Percentiles rank a stretch among this genome's conserved stretches.
phyloP scores from a whole-genome alignment of 2,329 filamentous ascomycete species.

The Pestalotiopsis sp. region DNA sequence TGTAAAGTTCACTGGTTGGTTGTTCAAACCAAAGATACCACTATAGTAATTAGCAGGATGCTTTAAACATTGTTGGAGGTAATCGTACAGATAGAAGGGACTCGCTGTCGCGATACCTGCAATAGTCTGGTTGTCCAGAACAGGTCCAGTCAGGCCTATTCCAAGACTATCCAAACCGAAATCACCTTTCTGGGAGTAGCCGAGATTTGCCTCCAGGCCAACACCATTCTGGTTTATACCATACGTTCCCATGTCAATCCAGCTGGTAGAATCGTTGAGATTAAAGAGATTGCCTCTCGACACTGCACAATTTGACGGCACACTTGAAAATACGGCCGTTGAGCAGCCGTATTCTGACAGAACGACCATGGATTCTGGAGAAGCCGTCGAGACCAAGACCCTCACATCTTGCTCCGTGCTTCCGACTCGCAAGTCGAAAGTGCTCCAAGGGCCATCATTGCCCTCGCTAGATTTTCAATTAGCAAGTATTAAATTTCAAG shows the following conservation, averaged over 20 bases:
- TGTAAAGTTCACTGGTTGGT: conserved; percentile 40
- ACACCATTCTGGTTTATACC: conserved; percentile 39
- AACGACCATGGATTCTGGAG: conserved; percentile 37
- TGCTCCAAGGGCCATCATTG: conserved; percentile 45
- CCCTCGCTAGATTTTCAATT: conserved; percentile 34
- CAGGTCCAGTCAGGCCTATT: conserved; percentile 35
- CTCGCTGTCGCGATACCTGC: conserved; percentile 34
- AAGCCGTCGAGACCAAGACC: conserved; percentile 42
- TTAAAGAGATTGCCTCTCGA: conserved; percentile 39
- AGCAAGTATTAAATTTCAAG: conserved; percentile 16
- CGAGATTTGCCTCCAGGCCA: conserved; percentile 41
- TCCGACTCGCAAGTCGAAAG: conserved; percentile 40
- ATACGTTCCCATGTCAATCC: conserved; percentile 34
- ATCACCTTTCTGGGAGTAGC: conserved; percentile 32
- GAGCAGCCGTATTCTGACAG: conserved; percentile 35
- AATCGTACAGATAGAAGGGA: conserved; percentile 40
- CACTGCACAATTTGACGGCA: conserved; percentile 37
- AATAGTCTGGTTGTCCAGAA: conserved; percentile 34
- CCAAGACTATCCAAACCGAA: conserved; percentile 33
- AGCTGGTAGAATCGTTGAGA: conserved; percentile 37
- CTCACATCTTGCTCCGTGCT: conserved; percentile 37
- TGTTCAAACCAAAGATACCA: conserved; percentile 41
- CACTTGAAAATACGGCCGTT: conserved; percentile 28
- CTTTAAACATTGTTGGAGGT: conserved; percentile 5
- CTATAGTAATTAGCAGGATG: conserved; percentile 20